A percentile compares a stretch with the other conserved stretches of the same genome.
These are phyloP conservation scores for Sicyos edulis DNA, from an alignment of 306 rosid species.

Conservation along the genomic window DNA sequence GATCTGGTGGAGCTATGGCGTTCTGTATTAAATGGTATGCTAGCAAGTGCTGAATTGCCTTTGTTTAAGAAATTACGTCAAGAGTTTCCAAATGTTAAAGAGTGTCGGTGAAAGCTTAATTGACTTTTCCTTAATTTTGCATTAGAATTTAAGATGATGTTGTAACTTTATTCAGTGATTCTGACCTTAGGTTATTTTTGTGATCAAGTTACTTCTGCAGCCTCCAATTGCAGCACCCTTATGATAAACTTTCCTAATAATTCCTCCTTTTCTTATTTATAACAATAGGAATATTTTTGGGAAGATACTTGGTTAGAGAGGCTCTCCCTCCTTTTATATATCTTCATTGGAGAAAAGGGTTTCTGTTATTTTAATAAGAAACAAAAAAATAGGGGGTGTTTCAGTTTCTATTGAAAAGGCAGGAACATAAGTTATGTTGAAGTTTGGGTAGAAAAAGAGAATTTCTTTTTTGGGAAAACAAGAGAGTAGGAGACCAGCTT, in stretches of 20 bases:
- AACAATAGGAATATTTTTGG: conserved; percentile 2
- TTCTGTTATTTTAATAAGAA: not conserved
- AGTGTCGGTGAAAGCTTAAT: not conserved
- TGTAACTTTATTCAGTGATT: not conserved
- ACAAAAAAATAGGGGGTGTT: not conserved
- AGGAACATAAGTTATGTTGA: not conserved
- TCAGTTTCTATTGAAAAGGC: not conserved
- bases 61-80: not conserved
- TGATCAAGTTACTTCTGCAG: not conserved
- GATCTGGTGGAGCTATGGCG: conserved; percentile 96
- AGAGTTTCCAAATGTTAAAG: not conserved
- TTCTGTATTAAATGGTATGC: conserved; percentile 63
- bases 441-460: not conserved
- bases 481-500: not conserved
- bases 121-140: not conserved
- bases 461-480: not conserved
- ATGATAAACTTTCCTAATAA: not conserved
- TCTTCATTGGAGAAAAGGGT: not conserved
- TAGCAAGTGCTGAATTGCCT: conserved; percentile 17
- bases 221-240: not conserved
- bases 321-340: not conserved
- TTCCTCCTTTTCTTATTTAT: not conserved
- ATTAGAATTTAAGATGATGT: not conserved
- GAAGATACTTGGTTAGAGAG: conserved; percentile 10
- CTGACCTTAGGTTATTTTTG: not conserved